A percentile compares a stretch with the other conserved stretches of the same genome.
These are phyloP conservation scores for Boletellus ananas DNA, from an alignment of 768 basidiomycete species.

Conservation along the genomic window DNA sequence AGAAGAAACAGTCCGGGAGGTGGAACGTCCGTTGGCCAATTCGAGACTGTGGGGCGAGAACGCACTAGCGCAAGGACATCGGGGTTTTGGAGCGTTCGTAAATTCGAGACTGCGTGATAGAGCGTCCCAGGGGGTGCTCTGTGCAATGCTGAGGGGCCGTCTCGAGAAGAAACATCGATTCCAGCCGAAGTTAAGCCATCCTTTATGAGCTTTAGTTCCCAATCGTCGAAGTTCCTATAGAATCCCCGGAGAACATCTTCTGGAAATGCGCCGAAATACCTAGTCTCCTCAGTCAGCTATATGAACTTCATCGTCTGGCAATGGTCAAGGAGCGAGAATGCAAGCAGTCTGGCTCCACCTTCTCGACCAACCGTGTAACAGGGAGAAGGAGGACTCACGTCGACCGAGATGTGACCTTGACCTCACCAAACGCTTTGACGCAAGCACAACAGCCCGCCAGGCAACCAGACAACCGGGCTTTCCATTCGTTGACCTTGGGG, in stretches of 20 bases:
- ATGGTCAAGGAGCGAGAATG: constrained; percentile 9
- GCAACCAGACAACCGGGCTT: constrained; percentile 49
- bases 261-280: constrained; percentile 71
- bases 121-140: constrained; percentile 47
- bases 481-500: constrained; percentile 59
- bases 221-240: constrained; percentile 58
- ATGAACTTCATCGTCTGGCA: constrained; percentile 1
- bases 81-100: constrained; percentile 50
- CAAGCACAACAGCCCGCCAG: constrained; percentile 66
- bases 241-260: constrained; percentile 51
- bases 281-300: constrained; percentile 31
- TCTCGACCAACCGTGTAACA: background rate
- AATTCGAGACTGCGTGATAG: constrained; percentile 63
- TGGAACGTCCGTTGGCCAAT: constrained; percentile 57
- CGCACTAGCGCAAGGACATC: constrained; percentile 38
- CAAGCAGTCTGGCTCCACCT: constrained; percentile 6
- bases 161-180: constrained; percentile 8
- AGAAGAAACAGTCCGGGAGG: constrained; percentile 61
- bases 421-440: constrained; percentile 59
- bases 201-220: constrained; percentile 57
- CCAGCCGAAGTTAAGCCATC: constrained; percentile 40
- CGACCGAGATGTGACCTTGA: constrained; percentile 57
- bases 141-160: constrained; percentile 31
- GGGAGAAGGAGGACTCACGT: constrained; percentile 55
- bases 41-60: constrained; percentile 24